Evolutionary conservation across 768 basidiomycete genomes (phyloP).

Genomic region (Amyloporia xantha): DNA sequence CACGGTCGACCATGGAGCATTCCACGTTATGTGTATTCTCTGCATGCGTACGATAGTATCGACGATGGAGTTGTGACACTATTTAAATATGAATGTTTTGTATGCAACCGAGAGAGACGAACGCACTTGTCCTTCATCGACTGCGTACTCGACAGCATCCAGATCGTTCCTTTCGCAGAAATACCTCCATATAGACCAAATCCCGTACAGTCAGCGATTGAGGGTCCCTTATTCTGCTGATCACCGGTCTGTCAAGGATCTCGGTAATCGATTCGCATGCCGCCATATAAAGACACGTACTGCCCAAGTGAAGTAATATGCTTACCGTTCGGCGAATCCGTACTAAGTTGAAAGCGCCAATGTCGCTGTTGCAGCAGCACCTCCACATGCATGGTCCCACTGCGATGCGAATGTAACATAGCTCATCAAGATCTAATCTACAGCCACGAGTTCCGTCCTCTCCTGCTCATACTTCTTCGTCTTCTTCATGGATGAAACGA

Average conservation of each 20-base stretch:
- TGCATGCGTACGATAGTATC: no score
- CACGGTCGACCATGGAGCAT: no score
- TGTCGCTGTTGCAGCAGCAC: slow-evolving; percentile 81
- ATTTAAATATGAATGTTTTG: no score
- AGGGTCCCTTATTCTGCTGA: slow-evolving; percentile 85
- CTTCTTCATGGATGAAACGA: slow-evolving; percentile 89
- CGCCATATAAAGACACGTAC: slow-evolving; percentile 42
- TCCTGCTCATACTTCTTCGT: slow-evolving; percentile 95
- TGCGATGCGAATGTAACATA: slow-evolving; percentile 89
- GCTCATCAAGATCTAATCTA: slow-evolving; percentile 93
- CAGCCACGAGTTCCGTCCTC: slow-evolving; percentile 89
- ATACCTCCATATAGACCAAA: no score
- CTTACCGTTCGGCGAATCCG: slow-evolving; percentile 91
- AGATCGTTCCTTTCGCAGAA: no score
- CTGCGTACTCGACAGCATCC: no score
- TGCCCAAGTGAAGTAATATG: slow-evolving; percentile 8
- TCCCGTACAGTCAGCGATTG: no score
- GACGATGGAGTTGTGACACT: no score
- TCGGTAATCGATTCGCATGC: slow-evolving; percentile 96
- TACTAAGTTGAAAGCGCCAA: slow-evolving; percentile 86
- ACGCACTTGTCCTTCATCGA: no score
- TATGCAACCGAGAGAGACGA: no score
- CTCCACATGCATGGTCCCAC: slow-evolving; percentile 86
- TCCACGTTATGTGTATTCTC: no score
- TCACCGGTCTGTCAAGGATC: slow-evolving; percentile 92